Conservation (phyloP, 1,284 basidiomycete species). For the Vanrija sp. region DNA sequence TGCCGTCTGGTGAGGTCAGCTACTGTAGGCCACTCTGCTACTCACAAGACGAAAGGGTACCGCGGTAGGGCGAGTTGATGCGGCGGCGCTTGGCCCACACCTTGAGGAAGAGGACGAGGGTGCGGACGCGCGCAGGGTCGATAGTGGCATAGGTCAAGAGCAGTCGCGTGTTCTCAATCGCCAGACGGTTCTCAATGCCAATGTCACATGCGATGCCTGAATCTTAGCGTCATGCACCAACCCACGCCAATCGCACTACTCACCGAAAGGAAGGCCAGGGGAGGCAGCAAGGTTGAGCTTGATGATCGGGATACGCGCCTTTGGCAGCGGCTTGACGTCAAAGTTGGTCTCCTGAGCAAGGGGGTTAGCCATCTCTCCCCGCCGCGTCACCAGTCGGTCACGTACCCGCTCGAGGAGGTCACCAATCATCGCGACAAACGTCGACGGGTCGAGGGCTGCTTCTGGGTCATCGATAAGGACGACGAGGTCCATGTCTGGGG, state of each 20-base stretch:
- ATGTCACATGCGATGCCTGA: slow-evolving; percentile 85
- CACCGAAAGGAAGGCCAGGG: slow-evolving; percentile 75
- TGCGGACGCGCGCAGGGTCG: slow-evolving; percentile 88
- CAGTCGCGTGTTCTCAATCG: slow-evolving; percentile 92
- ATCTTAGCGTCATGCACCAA: neutral
- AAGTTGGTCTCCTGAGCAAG: slow-evolving; percentile 80
- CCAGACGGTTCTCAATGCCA: slow-evolving; percentile 94
- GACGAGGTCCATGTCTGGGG: slow-evolving; percentile 93
- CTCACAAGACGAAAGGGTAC: slow-evolving; percentile 82
- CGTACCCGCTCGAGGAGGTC: slow-evolving; percentile 84
- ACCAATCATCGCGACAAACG: slow-evolving; percentile 91
- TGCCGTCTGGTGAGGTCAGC: slow-evolving; percentile 60
- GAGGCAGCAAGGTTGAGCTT: slow-evolving; percentile 91
- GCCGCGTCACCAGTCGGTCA: slow-evolving; percentile 10
- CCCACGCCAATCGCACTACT: slow-evolving; percentile 3
- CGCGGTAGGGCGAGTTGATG: slow-evolving; percentile 97
- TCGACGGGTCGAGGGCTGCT: slow-evolving; percentile 64
- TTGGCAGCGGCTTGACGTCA: slow-evolving; percentile 84
- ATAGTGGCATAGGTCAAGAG: slow-evolving; percentile 97
- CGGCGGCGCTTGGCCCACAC: slow-evolving; percentile 98
- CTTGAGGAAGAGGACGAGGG: slow-evolving; percentile 94
- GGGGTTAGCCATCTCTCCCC: neutral
- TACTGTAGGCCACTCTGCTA: neutral
- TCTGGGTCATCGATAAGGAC: slow-evolving; percentile 83
- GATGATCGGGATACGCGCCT: slow-evolving; percentile 97